A percentile compares a stretch with the other conserved stretches of the same genome.
Conservation (phyloP, 2,329 filamentous ascomycete species). For the Apiospora malaysiana region DNA sequence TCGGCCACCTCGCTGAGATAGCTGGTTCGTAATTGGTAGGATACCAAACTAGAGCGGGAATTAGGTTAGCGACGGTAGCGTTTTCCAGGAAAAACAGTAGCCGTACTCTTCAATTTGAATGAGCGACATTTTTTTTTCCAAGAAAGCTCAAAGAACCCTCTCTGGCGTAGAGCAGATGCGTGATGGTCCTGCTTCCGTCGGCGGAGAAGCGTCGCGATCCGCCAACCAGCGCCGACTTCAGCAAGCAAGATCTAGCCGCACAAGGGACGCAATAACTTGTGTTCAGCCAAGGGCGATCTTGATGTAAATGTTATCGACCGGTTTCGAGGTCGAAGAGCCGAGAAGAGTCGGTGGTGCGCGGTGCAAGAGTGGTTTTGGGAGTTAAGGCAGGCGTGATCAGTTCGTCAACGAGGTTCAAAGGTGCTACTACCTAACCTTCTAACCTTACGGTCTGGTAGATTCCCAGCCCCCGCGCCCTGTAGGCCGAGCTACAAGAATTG, state of each 20-base stretch:
- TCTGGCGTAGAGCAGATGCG: neutral
- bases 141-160: neutral
- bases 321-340: neutral
- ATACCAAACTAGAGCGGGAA: constrained; percentile 66
- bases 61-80: neutral
- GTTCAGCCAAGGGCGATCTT: neutral
- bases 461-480: neutral
- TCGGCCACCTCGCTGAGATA: constrained; percentile 83
- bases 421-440: neutral
- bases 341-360: constrained; percentile 3
- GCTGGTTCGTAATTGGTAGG: constrained; percentile 80
- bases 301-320: neutral
- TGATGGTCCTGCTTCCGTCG: neutral
- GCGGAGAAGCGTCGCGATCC: neutral
- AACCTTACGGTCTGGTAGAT: no score
- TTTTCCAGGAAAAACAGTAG: neutral
- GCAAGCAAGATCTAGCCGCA: neutral
- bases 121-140: constrained; percentile 50
- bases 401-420: neutral
- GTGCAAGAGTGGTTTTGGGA: neutral
- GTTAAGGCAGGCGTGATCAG: neutral
- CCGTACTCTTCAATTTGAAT: constrained; percentile 52
- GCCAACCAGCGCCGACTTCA: neutral
- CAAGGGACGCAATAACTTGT: neutral
- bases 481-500: neutral